Evolutionary conservation across 345 rosid genomes (phyloP), one percentile per base, ranked within the genome.

Genomic region (Aethionema arabicum): DNA sequence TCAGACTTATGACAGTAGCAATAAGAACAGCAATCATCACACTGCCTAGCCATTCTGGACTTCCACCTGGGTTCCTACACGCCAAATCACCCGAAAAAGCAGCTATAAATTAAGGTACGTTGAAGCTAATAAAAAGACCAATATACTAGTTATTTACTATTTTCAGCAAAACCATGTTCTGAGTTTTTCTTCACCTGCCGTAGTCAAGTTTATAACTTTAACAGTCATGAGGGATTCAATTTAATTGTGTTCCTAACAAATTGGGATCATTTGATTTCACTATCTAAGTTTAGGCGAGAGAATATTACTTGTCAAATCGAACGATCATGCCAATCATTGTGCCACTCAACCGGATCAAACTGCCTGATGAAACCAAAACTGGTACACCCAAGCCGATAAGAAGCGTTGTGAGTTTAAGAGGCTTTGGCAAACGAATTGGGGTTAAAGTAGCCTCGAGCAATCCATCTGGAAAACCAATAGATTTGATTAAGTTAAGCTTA

Each of bases 401-500:
- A 41, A 93, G 83, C 15, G 99, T 93, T 45, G 88, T 96, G 66
- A 85, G 90, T 83, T 90, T 93, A 60, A 93, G 95, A 9, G 96
- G 97, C 81, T 74, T 90, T 11, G 99, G 97, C 36, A 79, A 67
- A 56, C 97, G 85, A 27, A 74, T 69, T 33, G 95, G 99, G 52
- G 97, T 66, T 67, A 93, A 73, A 77, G 97, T 90, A 41, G 99
- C 96, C 80, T 93, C 99, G 32, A 93, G 80, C 75, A 84, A 77
- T 63, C 97, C 99, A 80, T 93, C 99, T 93, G 81, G 21, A 74
- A 9, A 68, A 57, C 52, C 63, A 72, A 31, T 66, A 46, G 15
- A 12, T 39, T 66, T 30, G 39, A 54, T 29, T 10, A 40, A 60
- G 51, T 60, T 32, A 52, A 60, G 58, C 12, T 47, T 47, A 56